phyloP scores from a whole-genome alignment of 1,284 basidiomycete species.

The Wolfiporia cocos region DNA sequence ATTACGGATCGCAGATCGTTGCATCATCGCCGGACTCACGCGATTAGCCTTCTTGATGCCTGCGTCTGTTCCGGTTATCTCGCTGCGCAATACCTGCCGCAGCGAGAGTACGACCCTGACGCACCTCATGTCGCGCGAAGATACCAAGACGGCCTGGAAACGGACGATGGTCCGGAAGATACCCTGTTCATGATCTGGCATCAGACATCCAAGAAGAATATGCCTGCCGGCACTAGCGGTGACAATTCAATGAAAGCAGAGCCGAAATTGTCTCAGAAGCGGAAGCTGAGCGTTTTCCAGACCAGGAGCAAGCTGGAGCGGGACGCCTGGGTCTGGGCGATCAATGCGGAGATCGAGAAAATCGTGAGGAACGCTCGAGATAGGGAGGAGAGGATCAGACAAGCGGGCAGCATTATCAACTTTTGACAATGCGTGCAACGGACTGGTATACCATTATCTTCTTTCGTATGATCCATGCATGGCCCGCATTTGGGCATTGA shows the following conservation, averaged over 20 bases:
- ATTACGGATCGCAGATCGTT: constrained; percentile 45
- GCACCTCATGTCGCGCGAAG: constrained; percentile 49
- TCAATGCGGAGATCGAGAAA: constrained; percentile 81
- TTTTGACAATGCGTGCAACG: constrained; percentile 12
- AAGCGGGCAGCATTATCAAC: constrained; percentile 44
- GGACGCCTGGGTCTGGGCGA: constrained; percentile 84
- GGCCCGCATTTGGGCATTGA: too few species aligned
- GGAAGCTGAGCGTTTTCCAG: constrained; percentile 62
- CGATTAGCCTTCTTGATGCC: constrained; percentile 63
- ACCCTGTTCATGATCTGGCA: constrained; percentile 71
- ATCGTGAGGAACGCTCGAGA: constrained; percentile 49
- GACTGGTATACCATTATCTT: too few species aligned
- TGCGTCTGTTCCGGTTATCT: constrained; percentile 76
- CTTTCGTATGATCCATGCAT: too few species aligned
- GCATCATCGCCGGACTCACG: constrained; percentile 41
- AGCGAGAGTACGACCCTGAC: constrained; percentile 54
- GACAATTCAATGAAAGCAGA: constrained; percentile 14
- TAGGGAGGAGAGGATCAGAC: constrained; percentile 53
- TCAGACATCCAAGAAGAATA: constrained; percentile 26
- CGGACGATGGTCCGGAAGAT: constrained; percentile 72
- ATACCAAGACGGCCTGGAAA: constrained; percentile 76
- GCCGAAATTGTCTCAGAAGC: constrained; percentile 55
- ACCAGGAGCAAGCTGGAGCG: constrained; percentile 77
- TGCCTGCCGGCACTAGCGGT: constrained; percentile 4
- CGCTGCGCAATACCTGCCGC: constrained; percentile 59